A percentile compares a stretch with the other conserved stretches of the same genome.
These are phyloP conservation scores for Leccinum incarnatum DNA, from an alignment of 768 basidiomycete species.

Conservation along the genomic window DNA sequence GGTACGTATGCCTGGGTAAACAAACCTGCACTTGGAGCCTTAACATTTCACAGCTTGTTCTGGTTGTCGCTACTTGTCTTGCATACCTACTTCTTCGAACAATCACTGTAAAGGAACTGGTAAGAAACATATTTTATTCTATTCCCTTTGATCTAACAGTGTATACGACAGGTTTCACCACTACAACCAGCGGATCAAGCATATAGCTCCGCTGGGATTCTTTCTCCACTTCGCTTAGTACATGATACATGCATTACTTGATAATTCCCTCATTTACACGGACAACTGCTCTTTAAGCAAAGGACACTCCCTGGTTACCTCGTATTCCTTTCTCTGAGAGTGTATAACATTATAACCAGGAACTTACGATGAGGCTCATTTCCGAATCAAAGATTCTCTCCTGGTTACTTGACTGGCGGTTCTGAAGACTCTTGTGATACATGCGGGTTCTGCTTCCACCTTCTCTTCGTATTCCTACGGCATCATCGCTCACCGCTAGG, in stretches of 20 bases:
- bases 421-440: background rate
- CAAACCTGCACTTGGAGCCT: background rate
- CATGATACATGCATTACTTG: constrained; percentile 1
- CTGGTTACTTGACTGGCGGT: background rate
- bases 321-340: background rate
- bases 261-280: constrained; percentile 5
- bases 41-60: constrained; percentile 57
- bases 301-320: background rate
- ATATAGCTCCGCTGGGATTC: constrained; percentile 13
- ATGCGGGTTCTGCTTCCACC: no score
- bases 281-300: constrained; percentile 4
- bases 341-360: background rate
- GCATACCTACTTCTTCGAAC: constrained; percentile 75
- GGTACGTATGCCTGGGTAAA: constrained; percentile 42
- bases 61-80: constrained; percentile 88
- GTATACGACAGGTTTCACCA: constrained; percentile 24
- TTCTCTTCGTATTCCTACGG: no score
- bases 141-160: constrained; percentile 2
- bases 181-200: constrained; percentile 31
- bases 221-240: background rate
- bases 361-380: background rate
- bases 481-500: no score
- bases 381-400: background rate
- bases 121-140: constrained; percentile 7
- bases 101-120: constrained; percentile 59